Evolutionary conservation across 257 asterid genomes (phyloP).

Genomic region (Primulina eburnea): DNA sequence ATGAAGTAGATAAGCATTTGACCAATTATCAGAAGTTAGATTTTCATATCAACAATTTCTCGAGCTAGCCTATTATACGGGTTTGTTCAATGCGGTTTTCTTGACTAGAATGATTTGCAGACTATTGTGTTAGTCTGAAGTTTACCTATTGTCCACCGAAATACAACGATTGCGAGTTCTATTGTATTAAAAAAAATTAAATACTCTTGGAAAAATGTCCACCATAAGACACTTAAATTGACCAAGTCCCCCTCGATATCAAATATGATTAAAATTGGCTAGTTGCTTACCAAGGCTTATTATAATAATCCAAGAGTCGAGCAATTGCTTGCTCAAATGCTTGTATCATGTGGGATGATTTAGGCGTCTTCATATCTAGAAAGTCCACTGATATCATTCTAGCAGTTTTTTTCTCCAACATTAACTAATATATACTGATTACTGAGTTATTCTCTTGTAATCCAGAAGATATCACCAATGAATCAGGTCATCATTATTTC

Average conservation of each 20-base stretch:
- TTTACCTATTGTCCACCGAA: too few relatives aligned
- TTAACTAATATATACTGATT: background rate
- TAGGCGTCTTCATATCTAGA: background rate
- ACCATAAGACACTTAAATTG: background rate
- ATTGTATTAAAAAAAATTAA: too few relatives aligned
- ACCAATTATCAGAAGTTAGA: too few relatives aligned
- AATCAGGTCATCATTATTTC: background rate
- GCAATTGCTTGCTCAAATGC: background rate
- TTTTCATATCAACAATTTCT: too few relatives aligned
- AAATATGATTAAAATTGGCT: too few relatives aligned
- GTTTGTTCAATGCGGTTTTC: too few relatives aligned
- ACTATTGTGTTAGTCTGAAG: too few relatives aligned
- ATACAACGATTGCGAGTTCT: too few relatives aligned
- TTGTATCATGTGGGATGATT: conserved; percentile 1
- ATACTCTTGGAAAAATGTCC: too few relatives aligned
- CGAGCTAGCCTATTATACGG: too few relatives aligned
- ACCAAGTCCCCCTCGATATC: background rate
- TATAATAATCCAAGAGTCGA: background rate
- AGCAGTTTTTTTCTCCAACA: background rate
- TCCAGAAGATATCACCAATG: conserved; percentile 14
- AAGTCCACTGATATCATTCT: conserved; percentile 12
- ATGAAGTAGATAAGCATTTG: too few relatives aligned
- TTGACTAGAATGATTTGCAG: too few relatives aligned
- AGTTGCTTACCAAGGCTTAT: conserved; percentile 1
- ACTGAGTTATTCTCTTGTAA: background rate